phyloP scores from a whole-genome alignment of 2,329 filamentous ascomycete genomes.

The Pseudogymnoascus sp. region DNA sequence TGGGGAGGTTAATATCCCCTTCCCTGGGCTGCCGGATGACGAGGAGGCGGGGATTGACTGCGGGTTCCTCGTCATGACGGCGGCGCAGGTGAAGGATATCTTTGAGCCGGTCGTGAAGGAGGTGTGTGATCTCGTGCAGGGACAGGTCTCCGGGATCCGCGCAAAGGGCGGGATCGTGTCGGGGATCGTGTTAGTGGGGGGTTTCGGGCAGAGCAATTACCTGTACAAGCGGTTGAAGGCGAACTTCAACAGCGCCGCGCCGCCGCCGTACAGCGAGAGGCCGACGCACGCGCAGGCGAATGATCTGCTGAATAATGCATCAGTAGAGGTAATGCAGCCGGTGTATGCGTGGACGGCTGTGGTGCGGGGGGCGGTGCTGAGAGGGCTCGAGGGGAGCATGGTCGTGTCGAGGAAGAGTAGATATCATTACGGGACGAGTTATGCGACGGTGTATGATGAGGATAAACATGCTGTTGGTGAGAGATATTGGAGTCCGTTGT shows the following conservation, averaged over 20 bases:
- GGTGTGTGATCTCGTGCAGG: constrained; percentile 59
- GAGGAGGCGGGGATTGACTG: constrained; percentile 67
- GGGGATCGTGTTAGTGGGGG: constrained; percentile 74
- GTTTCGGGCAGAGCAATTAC: constrained; percentile 73
- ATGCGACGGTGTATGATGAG: constrained; percentile 74
- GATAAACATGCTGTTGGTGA: constrained; percentile 64
- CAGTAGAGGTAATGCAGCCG: constrained; percentile 73
- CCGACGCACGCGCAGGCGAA: constrained; percentile 55
- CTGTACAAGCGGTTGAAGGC: constrained; percentile 62
- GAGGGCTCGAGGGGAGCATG: constrained; percentile 70
- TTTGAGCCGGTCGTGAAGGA: constrained; percentile 69
- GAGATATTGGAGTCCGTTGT: constrained; percentile 70
- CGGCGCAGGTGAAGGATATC: constrained; percentile 61
- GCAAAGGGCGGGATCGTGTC: constrained; percentile 54
- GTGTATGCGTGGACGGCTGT: constrained; percentile 77
- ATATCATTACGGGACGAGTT: constrained; percentile 68
- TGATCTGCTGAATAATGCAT: constrained; percentile 41
- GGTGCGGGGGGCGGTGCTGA: constrained; percentile 66
- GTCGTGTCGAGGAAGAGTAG: constrained; percentile 66
- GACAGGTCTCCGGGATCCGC: constrained; percentile 57
- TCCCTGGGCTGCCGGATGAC: constrained; percentile 68
- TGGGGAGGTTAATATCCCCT: constrained; percentile 69
- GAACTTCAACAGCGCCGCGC: constrained; percentile 50
- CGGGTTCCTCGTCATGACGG: constrained; percentile 66
- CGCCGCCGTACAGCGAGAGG: constrained; percentile 55